Percentiles rank a stretch among this genome's conserved stretches.
Evolutionary conservation across 176 grass and related monocot species (phyloP).

Genomic region (Eleusine coracana): DNA sequence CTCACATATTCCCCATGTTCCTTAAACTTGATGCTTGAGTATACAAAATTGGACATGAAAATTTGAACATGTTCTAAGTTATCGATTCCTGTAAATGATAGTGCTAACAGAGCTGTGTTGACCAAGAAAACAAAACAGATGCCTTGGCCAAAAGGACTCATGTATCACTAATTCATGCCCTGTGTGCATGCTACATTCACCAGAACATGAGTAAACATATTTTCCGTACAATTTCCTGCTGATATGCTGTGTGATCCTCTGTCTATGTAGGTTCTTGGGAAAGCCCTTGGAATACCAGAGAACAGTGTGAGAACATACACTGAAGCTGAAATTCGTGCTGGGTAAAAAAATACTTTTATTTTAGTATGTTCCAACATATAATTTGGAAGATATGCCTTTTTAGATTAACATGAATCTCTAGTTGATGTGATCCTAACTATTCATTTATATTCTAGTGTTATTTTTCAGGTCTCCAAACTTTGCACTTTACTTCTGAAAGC

Average conservation of each 20-base stretch:
- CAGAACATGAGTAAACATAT: slow-evolving; percentile 19
- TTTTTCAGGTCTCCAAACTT: slow-evolving; percentile 98
- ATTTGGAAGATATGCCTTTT: background rate
- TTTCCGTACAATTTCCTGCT: slow-evolving; percentile 7
- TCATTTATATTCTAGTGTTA: slow-evolving; percentile 59
- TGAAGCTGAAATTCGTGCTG: slow-evolving; percentile 96
- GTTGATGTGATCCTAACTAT: slow-evolving; percentile 47
- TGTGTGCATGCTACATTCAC: background rate
- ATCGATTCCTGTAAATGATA: background rate
- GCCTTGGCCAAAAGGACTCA: background rate
- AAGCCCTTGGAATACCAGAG: slow-evolving; percentile 90
- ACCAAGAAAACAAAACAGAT: background rate
- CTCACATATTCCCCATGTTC: background rate
- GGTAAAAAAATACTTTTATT: slow-evolving; percentile 55
- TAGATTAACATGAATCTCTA: slow-evolving; percentile 19
- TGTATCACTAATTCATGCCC: background rate
- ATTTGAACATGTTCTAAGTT: background rate
- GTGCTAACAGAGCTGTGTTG: background rate
- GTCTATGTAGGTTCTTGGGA: slow-evolving; percentile 71
- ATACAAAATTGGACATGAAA: background rate
- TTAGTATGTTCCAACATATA: background rate
- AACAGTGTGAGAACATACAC: slow-evolving; percentile 91
- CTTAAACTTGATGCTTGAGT: background rate
- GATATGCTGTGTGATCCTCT: background rate
- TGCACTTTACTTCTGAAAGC: slow-evolving; percentile 80